Evolutionary conservation across 306 rosid species (phyloP), one percentile per base, ranked within the genome.

Genomic region (Cucumis hystrix): DNA sequence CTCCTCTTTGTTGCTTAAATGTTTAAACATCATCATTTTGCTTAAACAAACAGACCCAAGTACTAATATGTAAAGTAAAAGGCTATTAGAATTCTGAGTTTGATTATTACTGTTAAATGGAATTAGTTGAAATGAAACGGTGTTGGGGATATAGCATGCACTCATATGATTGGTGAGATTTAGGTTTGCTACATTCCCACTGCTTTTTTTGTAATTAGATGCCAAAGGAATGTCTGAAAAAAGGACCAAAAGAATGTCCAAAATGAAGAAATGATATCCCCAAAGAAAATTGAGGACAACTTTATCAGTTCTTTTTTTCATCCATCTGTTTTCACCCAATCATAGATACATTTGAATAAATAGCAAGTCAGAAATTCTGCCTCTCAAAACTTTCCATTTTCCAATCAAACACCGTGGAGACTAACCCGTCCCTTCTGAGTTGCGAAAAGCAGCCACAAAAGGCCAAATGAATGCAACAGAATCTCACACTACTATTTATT

Each of bases 301-400:
- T 76, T 78, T 63, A 74, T 75, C 57, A 64, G 77, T 55, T 33
- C 37, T 4, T 33, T 25, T 47, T 84, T 84, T 83, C 80, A 83
- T 80, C 88, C 20, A 83, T 82, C 83, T 80, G 74, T 85, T 89
- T 91, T 91, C 88, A 83, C 88, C 88, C 96, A 88, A 86, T 91
- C 83, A 93, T 87, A 84, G 40, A 62, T 87, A 70, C 51, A 69
- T 87, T 89, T 87, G 88, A 91, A 88, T 77, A 71, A 70, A 57
- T 81, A 47, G 75, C 65, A 47, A 78, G 66, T 81, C 89, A 82
- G 77, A 87, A 88, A 86, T 89, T 86, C 63, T 87, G 55, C 70
- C 85, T 79, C 80, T 79, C 77, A 54, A 77, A 83, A 9, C 85
- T 86, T 91, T 89, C 88, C 84, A 47, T 78, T 81, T 82, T 67